These are phyloP conservation scores for Hypoxylon lienhwacheense DNA, from an alignment of 495 filamentous ascomycete genomes.

Conservation along the genomic window DNA sequence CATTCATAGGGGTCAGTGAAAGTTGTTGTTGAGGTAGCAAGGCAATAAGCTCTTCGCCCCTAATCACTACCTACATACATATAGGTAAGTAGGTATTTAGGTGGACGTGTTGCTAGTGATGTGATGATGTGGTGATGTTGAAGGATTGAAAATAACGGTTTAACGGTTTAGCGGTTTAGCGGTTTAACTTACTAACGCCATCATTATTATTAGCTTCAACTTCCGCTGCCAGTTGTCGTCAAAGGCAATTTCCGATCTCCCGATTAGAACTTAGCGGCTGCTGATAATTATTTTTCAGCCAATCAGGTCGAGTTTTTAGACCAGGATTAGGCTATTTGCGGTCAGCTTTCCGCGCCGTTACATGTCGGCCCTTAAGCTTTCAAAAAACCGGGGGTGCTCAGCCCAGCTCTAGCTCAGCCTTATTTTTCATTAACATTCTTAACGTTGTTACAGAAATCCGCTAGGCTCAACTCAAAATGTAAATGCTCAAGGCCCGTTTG, in stretches of 20 bases:
- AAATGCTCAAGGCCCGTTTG: neutral
- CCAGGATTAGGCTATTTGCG: constrained; percentile 29
- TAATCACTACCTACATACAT: too few species aligned
- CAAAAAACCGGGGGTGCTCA: constrained; percentile 22
- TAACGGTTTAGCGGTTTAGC: neutral
- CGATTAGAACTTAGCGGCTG: constrained; percentile 12
- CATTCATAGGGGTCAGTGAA: too few species aligned
- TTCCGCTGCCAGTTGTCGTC: constrained; percentile 27
- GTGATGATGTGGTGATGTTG: too few species aligned
- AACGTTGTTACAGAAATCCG: neutral
- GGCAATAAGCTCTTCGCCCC: too few species aligned
- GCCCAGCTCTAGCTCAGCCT: constrained; percentile 17
- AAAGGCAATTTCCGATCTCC: constrained; percentile 8
- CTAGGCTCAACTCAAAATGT: neutral
- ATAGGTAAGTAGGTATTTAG: too few species aligned
- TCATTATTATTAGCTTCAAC: constrained; percentile 7
- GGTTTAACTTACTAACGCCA: too few species aligned
- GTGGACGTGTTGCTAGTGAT: too few species aligned
- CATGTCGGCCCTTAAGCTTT: neutral
- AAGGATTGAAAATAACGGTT: constrained; percentile 1
- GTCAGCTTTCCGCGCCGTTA: constrained; percentile 7
- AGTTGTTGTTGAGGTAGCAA: constrained; percentile 1
- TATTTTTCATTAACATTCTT: constrained; percentile 10
- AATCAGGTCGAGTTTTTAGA: constrained; percentile 1
- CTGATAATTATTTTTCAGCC: constrained; percentile 17